Percentiles rank a stretch among this genome's conserved stretches.
phyloP scores from a whole-genome alignment of 768 basidiomycete species.

The Neoboletus brunneissimus region DNA sequence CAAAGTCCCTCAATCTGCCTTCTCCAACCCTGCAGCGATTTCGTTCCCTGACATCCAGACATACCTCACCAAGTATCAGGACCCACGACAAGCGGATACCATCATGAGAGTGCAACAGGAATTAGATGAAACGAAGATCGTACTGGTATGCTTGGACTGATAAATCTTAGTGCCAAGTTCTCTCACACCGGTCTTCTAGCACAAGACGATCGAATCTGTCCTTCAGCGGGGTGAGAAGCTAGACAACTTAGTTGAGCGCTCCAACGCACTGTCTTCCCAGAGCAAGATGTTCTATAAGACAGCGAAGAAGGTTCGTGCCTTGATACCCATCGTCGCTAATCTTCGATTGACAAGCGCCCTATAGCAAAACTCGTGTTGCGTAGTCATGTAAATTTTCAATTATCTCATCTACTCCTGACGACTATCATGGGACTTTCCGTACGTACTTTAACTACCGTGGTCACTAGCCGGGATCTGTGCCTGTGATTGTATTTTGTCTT shows the following conservation, averaged over 20 bases:
- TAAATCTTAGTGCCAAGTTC: background rate
- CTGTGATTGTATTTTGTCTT: slow-evolving; percentile 7
- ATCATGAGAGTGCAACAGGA: slow-evolving; percentile 99
- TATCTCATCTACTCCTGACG: slow-evolving; percentile 12
- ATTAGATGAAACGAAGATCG: slow-evolving; percentile 98
- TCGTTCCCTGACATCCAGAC: slow-evolving; percentile 73
- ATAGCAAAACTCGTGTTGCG: slow-evolving; percentile 95
- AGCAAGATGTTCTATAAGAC: slow-evolving; percentile 99
- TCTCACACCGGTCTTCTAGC: slow-evolving; percentile 46
- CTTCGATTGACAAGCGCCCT: slow-evolving; percentile 8
- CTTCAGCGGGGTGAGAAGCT: slow-evolving; percentile 95
- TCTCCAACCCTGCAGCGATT: slow-evolving; percentile 60
- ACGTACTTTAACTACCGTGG: slow-evolving; percentile 17
- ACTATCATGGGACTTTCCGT: slow-evolving; percentile 19
- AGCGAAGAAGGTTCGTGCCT: slow-evolving; percentile 83
- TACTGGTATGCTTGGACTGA: slow-evolving; percentile 60
- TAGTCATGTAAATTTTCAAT: slow-evolving; percentile 63
- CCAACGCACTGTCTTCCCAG: slow-evolving; percentile 81
- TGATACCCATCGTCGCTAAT: background rate
- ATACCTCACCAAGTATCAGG: slow-evolving; percentile 92
- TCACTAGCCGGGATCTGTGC: slow-evolving; percentile 5
- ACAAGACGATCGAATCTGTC: slow-evolving; percentile 98
- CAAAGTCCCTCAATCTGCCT: slow-evolving; percentile 72
- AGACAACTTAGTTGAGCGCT: slow-evolving; percentile 92
- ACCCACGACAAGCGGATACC: slow-evolving; percentile 93